These are phyloP conservation scores for Keqinozyma sinolaborantium DNA, from an alignment of 1,139 yeast species.

Conservation along the genomic window DNA sequence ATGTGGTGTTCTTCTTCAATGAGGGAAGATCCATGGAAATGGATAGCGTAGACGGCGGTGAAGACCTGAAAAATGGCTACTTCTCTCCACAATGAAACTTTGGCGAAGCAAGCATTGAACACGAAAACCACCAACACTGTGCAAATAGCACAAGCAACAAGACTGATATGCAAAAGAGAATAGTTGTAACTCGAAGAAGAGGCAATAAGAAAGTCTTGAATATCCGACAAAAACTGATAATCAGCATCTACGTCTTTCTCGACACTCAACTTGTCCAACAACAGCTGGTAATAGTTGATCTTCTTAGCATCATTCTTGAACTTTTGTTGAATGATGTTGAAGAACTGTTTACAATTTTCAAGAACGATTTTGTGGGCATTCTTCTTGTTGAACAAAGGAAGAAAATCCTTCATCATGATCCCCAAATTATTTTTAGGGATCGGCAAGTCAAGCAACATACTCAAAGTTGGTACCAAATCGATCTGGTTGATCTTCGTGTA, in stretches of 20 bases:
- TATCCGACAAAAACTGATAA: slow-evolving; percentile 36
- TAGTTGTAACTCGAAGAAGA: slow-evolving; percentile 77
- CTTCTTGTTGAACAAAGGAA: slow-evolving; percentile 47
- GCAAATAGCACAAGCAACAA: slow-evolving; percentile 28
- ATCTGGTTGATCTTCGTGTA: slow-evolving; percentile 64
- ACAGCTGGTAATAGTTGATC: slow-evolving; percentile 4
- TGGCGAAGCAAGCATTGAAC: slow-evolving; percentile 7
- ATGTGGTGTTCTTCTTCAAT: slow-evolving; percentile 97
- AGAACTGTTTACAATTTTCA: slow-evolving; percentile 65
- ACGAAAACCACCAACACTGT: slow-evolving; percentile 19
- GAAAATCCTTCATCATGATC: slow-evolving; percentile 54
- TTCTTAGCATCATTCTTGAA: slow-evolving; percentile 10
- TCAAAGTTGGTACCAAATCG: slow-evolving; percentile 83
- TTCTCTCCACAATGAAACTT: slow-evolving; percentile 5
- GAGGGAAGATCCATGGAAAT: slow-evolving; percentile 84
- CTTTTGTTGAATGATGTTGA: slow-evolving; percentile 27
- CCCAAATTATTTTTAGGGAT: slow-evolving; percentile 89
- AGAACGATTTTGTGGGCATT: slow-evolving; percentile 36
- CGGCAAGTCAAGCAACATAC: slow-evolving; percentile 71
- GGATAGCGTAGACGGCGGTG: slow-evolving; percentile 45
- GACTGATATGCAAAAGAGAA: slow-evolving; percentile 46
- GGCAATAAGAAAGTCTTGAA: slow-evolving; percentile 57
- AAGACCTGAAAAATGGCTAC: slow-evolving; percentile 24
- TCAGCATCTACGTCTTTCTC: slow-evolving; percentile 16
- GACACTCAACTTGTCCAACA: slow-evolving; percentile 1